These are phyloP conservation scores for Globisporangium lucens DNA, from an alignment of 352 stramenopile genomes.

Conservation along the genomic window DNA sequence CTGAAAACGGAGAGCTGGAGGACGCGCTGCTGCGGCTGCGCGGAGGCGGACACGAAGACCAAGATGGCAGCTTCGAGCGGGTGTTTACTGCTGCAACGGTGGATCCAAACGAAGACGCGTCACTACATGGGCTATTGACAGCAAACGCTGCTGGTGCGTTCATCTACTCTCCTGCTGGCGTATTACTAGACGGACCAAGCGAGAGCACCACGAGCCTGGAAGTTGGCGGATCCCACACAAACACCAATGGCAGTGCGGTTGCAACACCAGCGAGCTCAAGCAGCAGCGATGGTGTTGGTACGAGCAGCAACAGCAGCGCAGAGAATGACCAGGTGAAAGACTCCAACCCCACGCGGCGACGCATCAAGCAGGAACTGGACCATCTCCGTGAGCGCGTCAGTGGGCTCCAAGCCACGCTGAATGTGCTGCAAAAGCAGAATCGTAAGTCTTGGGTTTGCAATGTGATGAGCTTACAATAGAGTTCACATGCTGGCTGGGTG, in stretches of 20 bases:
- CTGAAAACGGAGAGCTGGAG: constrained; percentile 4
- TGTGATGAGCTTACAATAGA: too few species aligned
- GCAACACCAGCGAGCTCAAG: neutral
- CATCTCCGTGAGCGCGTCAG: constrained; percentile 10
- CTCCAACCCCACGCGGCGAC: constrained; percentile 7
- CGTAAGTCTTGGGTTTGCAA: constrained; percentile 2
- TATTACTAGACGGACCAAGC: neutral
- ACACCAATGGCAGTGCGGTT: neutral
- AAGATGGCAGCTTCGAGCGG: neutral
- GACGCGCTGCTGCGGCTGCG: constrained; percentile 6
- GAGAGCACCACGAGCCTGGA: neutral
- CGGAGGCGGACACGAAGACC: neutral
- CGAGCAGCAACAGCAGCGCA: neutral
- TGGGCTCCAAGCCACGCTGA: constrained; percentile 3
- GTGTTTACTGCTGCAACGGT: neutral
- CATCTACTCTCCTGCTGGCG: neutral
- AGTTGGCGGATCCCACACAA: neutral
- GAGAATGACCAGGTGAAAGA: neutral
- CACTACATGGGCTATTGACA: neutral
- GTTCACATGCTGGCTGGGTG: neutral
- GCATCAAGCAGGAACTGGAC: constrained; percentile 12
- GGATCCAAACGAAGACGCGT: neutral
- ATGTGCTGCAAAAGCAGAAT: constrained; percentile 2
- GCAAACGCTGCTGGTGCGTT: neutral
- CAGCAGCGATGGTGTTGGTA: neutral